A percentile compares a stretch with the other conserved stretches of the same genome.
These are phyloP conservation scores for Solanum chilense DNA, from an alignment of 257 asterid species.

Conservation along the genomic window DNA sequence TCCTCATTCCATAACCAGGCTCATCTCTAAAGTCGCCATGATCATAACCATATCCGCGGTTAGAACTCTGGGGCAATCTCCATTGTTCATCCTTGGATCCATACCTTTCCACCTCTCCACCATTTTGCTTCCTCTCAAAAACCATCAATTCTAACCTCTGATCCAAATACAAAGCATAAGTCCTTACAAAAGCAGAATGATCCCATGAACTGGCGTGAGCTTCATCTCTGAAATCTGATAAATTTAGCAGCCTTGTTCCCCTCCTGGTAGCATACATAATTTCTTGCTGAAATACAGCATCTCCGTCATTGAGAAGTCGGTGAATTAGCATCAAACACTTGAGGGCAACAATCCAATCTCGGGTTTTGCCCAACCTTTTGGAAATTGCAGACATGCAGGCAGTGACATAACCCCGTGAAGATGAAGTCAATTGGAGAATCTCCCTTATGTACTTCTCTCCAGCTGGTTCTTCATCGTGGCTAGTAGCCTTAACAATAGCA, in stretches of 20 bases:
- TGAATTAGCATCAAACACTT: slow-evolving; percentile 50
- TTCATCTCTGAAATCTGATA: slow-evolving; percentile 58
- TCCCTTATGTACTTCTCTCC: slow-evolving; percentile 48
- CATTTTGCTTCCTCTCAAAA: slow-evolving; percentile 36
- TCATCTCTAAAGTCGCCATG: slow-evolving; percentile 26
- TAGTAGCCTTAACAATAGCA: slow-evolving; percentile 52
- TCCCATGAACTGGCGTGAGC: slow-evolving; percentile 68
- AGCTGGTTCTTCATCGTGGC: slow-evolving; percentile 61
- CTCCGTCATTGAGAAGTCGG: slow-evolving; percentile 44
- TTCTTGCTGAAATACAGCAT: slow-evolving; percentile 37
- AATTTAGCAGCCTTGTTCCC: slow-evolving; percentile 46
- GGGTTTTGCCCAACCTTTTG: slow-evolving; percentile 40
- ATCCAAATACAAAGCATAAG: slow-evolving; percentile 55
- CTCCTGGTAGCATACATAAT: slow-evolving; percentile 45
- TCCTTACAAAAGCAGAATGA: slow-evolving; percentile 57
- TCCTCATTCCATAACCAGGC: slow-evolving; percentile 36
- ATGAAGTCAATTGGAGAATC: slow-evolving; percentile 42
- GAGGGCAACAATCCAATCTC: slow-evolving; percentile 58
- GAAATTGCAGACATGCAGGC: slow-evolving; percentile 42
- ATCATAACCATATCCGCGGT: slow-evolving; percentile 27
- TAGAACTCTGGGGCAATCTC: slow-evolving; percentile 36
- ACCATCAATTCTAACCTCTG: slow-evolving; percentile 50
- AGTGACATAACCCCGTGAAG: slow-evolving; percentile 34
- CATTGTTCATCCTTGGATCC: slow-evolving; percentile 32
- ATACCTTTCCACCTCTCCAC: slow-evolving; percentile 17